These are phyloP conservation scores for Hydrangea macrophylla DNA, from an alignment of 148 eudicot species.

Conservation along the genomic window DNA sequence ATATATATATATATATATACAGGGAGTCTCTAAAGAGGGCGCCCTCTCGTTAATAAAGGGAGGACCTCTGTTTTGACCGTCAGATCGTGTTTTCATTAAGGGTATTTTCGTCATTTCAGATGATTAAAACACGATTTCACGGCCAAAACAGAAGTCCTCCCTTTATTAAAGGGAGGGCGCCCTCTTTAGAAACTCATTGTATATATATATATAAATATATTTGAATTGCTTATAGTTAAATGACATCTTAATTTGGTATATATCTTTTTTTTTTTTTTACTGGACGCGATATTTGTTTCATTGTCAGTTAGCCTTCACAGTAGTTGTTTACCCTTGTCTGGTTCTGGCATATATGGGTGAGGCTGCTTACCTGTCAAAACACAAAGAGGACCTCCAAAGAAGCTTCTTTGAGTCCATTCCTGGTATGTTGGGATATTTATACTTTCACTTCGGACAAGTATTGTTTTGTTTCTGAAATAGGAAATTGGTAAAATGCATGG, in stretches of 20 bases:
- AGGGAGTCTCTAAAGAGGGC: too few relatives aligned
- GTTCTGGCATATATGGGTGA: slow-evolving; percentile 56
- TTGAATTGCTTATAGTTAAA: too few relatives aligned
- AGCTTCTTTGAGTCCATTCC: slow-evolving; percentile 49
- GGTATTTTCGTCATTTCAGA: too few relatives aligned
- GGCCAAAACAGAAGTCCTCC: too few relatives aligned
- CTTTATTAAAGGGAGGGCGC: too few relatives aligned
- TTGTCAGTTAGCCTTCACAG: slow-evolving; percentile 42
- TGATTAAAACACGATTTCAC: too few relatives aligned
- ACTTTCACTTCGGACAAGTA: too few relatives aligned
- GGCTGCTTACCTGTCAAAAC: slow-evolving; percentile 53
- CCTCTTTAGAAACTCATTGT: too few relatives aligned
- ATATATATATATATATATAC: too few relatives aligned
- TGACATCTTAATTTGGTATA: not conserved
- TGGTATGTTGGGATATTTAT: slow-evolving; percentile 15
- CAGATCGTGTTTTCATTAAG: too few relatives aligned
- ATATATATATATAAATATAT: not conserved
- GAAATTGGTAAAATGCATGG: not conserved
- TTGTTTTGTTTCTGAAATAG: not conserved
- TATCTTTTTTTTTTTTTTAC: slow-evolving; percentile 1
- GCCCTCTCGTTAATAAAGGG: too few relatives aligned
- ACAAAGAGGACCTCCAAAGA: slow-evolving; percentile 37
- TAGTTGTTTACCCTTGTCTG: slow-evolving; percentile 49
- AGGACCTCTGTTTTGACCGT: too few relatives aligned
- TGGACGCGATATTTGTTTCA: not conserved